Conservation (phyloP, 2,329 filamentous ascomycete species). For the Arthrobotrys sphaeroides region DNA sequence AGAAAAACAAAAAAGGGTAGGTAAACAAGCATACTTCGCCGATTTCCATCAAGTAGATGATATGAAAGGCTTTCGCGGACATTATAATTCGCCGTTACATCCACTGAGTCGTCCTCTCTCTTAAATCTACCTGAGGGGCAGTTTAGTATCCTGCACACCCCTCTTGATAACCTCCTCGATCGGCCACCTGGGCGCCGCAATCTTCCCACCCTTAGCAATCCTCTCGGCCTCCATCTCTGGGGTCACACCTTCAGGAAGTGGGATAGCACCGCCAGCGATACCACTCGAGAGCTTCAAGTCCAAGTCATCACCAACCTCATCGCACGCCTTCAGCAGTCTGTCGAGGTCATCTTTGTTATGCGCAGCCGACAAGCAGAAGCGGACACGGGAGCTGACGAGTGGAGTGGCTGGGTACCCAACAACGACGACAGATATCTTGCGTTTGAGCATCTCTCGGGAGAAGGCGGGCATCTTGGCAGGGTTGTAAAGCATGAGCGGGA, state of each 20-base stretch:
- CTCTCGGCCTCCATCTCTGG: slow-evolving; percentile 76
- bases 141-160: slow-evolving; percentile 79
- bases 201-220: slow-evolving; percentile 66
- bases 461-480: slow-evolving; percentile 99
- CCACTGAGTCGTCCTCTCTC: background rate
- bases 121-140: slow-evolving; percentile 70
- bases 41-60: background rate
- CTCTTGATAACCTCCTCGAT: slow-evolving; percentile 77
- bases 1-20: background rate
- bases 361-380: slow-evolving; percentile 93
- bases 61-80: background rate
- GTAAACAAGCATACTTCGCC: background rate
- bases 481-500: slow-evolving; percentile 93
- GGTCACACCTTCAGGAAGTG: slow-evolving; percentile 75
- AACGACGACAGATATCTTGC: slow-evolving; percentile 96
- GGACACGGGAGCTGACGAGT: slow-evolving; percentile 89
- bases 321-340: slow-evolving; percentile 84
- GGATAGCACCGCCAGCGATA: slow-evolving; percentile 84
- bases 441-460: slow-evolving; percentile 96
- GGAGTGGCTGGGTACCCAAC: slow-evolving; percentile 97
- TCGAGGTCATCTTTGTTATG: slow-evolving; percentile 99
- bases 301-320: slow-evolving; percentile 88
- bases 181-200: slow-evolving; percentile 79
- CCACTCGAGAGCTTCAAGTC: slow-evolving; percentile 98
- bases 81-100: slow-evolving; percentile 6